Base-by-base conservation (phyloP, 2,329 filamentous ascomycete genomes). In the Cercospora sesami region DNA sequence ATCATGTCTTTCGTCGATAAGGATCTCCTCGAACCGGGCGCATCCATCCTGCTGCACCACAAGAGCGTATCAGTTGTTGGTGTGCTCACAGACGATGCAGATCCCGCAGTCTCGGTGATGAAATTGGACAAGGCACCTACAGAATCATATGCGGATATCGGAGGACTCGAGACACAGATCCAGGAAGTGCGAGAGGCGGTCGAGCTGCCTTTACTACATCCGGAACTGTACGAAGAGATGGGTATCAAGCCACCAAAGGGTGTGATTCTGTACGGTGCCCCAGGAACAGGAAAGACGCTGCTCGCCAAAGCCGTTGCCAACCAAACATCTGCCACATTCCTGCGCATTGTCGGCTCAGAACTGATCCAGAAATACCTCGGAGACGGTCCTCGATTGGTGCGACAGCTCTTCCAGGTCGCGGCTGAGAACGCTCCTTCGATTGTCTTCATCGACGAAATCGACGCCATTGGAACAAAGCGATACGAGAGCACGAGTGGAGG, bases 1-100 rank as follows among this genome's bases (percentile, higher is more conserved):
- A 99, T 99, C 86, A 98, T 99, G 95, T 98, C 94, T 64, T 99
- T 99, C 77, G 95, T 99, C 73, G 95, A 99, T 85, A 99, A 99
- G 83, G 95, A 99, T 53, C 88, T 99, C 4, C 86, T 99, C 53
- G 95, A 99, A 81, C 95, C 95, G 1, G 96, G 96, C 69, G 93
- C 95, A 18, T 97, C 93, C 75, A 95, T 99, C 60, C 84, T 99
- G 60, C 85, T 99, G 68, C 95, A 99, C 78, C 95, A 99, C 82
- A 99, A 99, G 84, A 96, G 92, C 63, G 94, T 98, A 62, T 97
- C 94, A 51, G 96, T 99, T 55, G 95, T 99, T 31, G 95, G 96
- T 80, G 95, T 99, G 21, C 84, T 99, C 75, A 98, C 94, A 1
- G 95, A 99, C 75, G 95, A 99, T 77, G 90, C 95, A 18, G 95